Base-by-base conservation (phyloP, 345 rosid genomes). In the Pelargonium nanum region DNA sequence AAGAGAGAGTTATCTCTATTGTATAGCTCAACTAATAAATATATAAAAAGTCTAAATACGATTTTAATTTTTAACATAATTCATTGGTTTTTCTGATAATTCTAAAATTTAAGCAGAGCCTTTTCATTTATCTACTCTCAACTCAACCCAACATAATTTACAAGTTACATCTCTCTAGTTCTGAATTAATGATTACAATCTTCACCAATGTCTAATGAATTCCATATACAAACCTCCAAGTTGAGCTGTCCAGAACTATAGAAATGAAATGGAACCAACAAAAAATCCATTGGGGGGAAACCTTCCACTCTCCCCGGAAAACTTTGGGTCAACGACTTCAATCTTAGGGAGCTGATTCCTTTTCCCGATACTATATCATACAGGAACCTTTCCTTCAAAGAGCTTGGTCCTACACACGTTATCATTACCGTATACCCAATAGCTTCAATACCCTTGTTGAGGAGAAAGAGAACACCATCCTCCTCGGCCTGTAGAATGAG, bases 401-500 rank as follows among this genome's bases (percentile, higher is more conserved):
- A 65, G 34, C 70, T 54, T n/a, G 79, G 81, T 5, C 70, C 75
- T 13, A 77, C 13, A 17, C 76, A 66, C 19, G 77, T 77, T 59
- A 77, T 22, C 65, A 55, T 69, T 22, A 68, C 62, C 15, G 65
- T 59, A 56, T 65, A 65, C 19, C 84, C 84, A 0, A 77, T 58
- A 6, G 45, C 24, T 59, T 57, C 74, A 1, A 45, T 16, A 2
- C 69, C 40, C 56, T 65, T 74, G 74, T 63, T 74, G 30, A 77
- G 77, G 45, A 80, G 58, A 26, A 80, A 80, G 53, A 77, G 77
- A 32, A 67, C 53, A 26, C 77, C 84, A 12, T 80, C 81, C 57
- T 72, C 77, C 69, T 76, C 80, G 21, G 78, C 80, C 68, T 80
- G 84, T 28, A 77, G 79, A 55, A 80, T 67, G 17, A 80, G 72